These are phyloP conservation scores for Hemileia vastatrix DNA, from an alignment of 1,284 basidiomycete genomes.

Conservation along the genomic window DNA sequence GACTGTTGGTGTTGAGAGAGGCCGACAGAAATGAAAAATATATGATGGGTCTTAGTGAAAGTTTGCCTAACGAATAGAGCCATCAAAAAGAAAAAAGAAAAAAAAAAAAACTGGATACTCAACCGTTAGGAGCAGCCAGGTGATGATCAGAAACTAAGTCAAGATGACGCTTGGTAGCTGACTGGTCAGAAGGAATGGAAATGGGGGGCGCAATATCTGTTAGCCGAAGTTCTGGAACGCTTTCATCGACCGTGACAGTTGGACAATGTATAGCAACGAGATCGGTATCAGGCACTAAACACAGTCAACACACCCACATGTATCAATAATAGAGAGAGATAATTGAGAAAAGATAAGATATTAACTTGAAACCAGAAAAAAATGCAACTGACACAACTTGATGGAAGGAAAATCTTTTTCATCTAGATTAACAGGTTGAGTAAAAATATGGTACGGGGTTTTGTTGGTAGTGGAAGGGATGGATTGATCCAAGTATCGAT, in stretches of 20 bases:
- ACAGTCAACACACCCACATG: too few relatives aligned
- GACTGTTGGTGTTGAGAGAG: too few relatives aligned
- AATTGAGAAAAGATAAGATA: not conserved
- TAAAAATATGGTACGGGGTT: not conserved
- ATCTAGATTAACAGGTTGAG: constrained; percentile 4
- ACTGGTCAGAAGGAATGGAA: not conserved
- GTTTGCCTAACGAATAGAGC: not conserved
- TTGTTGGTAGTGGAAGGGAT: not conserved
- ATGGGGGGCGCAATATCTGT: not conserved
- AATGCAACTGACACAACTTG: not conserved
- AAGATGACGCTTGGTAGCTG: not conserved
- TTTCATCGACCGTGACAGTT: not conserved
- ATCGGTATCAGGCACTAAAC: constrained; percentile 16
- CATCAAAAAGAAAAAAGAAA: not conserved
- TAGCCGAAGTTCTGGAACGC: not conserved
- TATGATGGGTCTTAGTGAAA: not conserved
- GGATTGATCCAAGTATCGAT: constrained; percentile 12
- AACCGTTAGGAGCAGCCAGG: constrained; percentile 12
- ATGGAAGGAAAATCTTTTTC: not conserved
- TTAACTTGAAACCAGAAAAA: not conserved
- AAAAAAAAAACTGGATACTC: not conserved
- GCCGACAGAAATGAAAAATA: too few relatives aligned
- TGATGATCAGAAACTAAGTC: not conserved
- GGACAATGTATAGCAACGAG: constrained; percentile 20
- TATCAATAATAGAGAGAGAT: not conserved